phyloP scores from a whole-genome alignment of 495 filamentous ascomycete genomes.

The Pseudevernia furfuracea region DNA sequence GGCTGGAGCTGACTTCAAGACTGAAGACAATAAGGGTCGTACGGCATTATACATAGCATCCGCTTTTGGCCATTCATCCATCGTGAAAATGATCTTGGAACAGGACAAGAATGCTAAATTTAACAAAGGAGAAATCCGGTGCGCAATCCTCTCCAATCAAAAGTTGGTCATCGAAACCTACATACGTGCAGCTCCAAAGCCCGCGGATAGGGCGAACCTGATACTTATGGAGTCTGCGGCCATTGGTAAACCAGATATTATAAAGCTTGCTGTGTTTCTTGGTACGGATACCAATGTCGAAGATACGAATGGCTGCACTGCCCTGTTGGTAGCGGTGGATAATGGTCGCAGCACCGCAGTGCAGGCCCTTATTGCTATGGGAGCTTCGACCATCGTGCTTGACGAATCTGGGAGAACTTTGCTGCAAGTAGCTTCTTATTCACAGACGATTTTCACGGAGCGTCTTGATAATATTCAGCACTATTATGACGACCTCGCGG shows the following conservation, averaged over 20 bases:
- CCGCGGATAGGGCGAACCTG: neutral
- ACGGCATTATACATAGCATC: neutral
- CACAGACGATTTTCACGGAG: neutral
- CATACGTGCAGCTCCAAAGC: neutral
- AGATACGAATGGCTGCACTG: neutral
- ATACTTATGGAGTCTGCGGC: neutral
- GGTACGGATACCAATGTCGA: neutral
- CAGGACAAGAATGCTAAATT: neutral
- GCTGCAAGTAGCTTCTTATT: neutral
- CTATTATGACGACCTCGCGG: neutral
- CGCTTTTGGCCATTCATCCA: neutral
- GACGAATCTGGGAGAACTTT: neutral
- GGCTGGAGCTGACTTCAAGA: neutral
- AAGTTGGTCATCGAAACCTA: neutral
- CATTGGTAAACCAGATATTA: neutral
- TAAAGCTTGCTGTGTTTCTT: neutral
- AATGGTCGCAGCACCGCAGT: neutral
- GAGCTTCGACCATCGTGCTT: neutral
- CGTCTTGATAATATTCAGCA: neutral
- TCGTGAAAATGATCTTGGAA: neutral
- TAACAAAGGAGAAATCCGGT: neutral
- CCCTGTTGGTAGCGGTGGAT: neutral
- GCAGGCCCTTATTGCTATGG: neutral
- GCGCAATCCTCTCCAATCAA: neutral
- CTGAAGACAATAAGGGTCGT: neutral